phyloP scores from a whole-genome alignment of 2,329 filamentous ascomycete genomes.

The Stagonosporopsis tanaceti region DNA sequence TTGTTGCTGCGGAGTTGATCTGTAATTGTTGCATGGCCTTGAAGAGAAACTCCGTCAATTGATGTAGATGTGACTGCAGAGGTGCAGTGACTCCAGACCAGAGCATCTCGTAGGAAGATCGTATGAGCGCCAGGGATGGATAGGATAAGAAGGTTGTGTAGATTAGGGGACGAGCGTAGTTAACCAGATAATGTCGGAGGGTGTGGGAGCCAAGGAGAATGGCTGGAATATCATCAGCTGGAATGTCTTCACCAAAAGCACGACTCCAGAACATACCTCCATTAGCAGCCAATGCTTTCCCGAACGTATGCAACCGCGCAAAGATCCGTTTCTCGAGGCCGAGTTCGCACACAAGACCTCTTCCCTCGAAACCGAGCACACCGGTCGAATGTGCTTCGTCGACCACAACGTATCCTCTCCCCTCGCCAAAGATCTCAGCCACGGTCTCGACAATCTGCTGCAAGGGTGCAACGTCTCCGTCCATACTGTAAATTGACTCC shows the following conservation, averaged over 20 bases:
- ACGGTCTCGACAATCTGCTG: conserved; percentile 66
- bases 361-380: conserved; percentile 63
- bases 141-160: conserved; percentile 55
- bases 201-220: conserved; percentile 43
- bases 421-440: conserved; percentile 61
- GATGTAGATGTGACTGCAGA: conserved; percentile 36
- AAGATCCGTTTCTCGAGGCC: conserved; percentile 65
- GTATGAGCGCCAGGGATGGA: conserved; percentile 52
- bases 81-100: conserved; percentile 26
- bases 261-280: conserved; percentile 65
- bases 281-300: conserved; percentile 72
- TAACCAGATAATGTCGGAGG: conserved; percentile 47
- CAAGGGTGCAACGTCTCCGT: conserved; percentile 76
- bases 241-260: neutral
- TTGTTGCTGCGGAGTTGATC: conserved; percentile 17
- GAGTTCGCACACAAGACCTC: conserved; percentile 62
- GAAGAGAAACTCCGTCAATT: conserved; percentile 34
- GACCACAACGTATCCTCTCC: conserved; percentile 70
- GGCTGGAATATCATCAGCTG: conserved; percentile 22
- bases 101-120: conserved; percentile 43
- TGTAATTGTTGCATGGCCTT: conserved; percentile 25
- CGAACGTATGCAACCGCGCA: conserved; percentile 70
- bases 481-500: conserved; percentile 74
- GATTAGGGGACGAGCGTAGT: conserved; percentile 52
- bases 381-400: conserved; percentile 75